Evolutionary conservation across 371 early-diverging fungal species (phyloP), one percentile per base, ranked within the genome.

Genomic region (Mortierella polycephala): DNA sequence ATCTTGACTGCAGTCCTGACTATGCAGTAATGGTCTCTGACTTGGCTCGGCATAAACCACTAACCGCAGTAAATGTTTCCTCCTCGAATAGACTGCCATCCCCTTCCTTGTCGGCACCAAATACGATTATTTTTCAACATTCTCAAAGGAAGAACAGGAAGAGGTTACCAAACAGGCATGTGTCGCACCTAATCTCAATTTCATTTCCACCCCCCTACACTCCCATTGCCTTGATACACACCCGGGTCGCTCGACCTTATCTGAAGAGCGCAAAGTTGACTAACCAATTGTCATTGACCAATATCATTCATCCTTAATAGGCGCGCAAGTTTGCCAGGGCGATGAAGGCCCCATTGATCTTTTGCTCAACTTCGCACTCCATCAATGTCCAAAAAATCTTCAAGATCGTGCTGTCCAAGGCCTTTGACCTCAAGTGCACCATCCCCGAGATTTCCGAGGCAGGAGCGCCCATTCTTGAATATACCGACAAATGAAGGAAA

Each of bases 301-400:
- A 23, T 46, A 7, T 49, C 21, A 12, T 16, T 46, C 16, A 30
- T 18, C 45, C 44, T 30, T 16, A 23, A 18, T 60, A 93, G 91
- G 95, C 97, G 50, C 88, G 96, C 59, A 91, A 90, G 71, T 95
- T 93, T 83, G 92, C 98, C 2, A 88, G 90, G 44, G 98, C 96
- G 7, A 98, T 98, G 98, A 90, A 91, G 60, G 96, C 98, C 0
- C 93, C 98, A 8, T 85, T 98, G 54, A 92, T 98, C 40, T 98
- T 97, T 79, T 96, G 96, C 75, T 96, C 96, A 13, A 95, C 96
- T 18, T 89, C 95, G 10, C 92, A 94, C 50, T 93, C 94, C 12
- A 96, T 98, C 80, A 98, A 98, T 69, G 94, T 98, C 20, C 96
- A 98, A 85, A 94, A 96, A 81, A 96, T 98, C 45, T 98, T 97